These are phyloP conservation scores for Hypoxylon sp. DNA, from an alignment of 2,329 filamentous ascomycete species.

Conservation along the genomic window DNA sequence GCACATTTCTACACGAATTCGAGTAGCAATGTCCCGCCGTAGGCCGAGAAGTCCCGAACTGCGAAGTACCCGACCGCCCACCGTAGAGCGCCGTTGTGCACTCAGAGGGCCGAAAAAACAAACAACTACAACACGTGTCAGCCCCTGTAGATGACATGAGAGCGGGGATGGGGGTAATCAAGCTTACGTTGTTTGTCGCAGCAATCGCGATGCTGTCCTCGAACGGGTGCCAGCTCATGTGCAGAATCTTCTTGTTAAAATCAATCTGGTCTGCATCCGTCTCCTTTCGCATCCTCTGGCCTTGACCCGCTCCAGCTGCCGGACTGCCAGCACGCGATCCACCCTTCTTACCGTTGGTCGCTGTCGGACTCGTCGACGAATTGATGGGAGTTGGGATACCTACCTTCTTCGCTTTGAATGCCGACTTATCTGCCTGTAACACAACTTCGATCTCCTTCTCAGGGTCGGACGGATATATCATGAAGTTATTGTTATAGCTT, in stretches of 20 bases:
- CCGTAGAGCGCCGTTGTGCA: constrained; percentile 8
- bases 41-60: constrained; percentile 15
- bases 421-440: constrained; percentile 96
- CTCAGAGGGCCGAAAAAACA: constrained; percentile 78
- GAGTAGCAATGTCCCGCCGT: constrained; percentile 17
- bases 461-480: constrained; percentile 98
- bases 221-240: constrained; percentile 99
- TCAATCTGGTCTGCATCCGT: constrained; percentile 99
- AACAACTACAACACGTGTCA: constrained; percentile 66
- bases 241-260: constrained; percentile 99
- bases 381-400: constrained; percentile 98
- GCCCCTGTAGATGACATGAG: neutral
- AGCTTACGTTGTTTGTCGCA: constrained; percentile 96
- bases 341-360: constrained; percentile 82
- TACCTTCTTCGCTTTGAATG: constrained; percentile 99
- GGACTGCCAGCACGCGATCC: constrained; percentile 86
- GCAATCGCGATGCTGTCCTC: constrained; percentile 99
- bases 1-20: constrained; percentile 24
- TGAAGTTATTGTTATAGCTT: constrained; percentile 99
- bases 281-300: constrained; percentile 97
- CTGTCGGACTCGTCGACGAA: constrained; percentile 74
- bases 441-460: constrained; percentile 98
- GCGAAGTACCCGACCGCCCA: constrained; percentile 25
- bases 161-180: neutral
- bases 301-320: constrained; percentile 79